phyloP scores from a whole-genome alignment of 345 rosid genomes.

The Carallia brachiata region DNA sequence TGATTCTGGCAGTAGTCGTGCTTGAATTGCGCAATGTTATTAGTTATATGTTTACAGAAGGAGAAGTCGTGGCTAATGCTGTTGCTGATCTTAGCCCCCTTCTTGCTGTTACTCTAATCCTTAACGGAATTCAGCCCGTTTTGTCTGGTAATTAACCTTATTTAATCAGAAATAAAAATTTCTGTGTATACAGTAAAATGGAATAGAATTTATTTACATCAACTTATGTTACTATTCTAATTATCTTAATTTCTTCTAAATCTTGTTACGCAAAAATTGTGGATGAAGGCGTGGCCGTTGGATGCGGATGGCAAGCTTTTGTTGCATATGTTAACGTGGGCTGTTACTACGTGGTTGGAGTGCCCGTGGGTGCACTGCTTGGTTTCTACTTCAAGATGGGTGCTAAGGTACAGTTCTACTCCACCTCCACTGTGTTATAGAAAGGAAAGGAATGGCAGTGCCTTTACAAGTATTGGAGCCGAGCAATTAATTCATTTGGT shows the following conservation, averaged over 20 bases:
- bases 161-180: not conserved
- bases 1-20: constrained; percentile 30
- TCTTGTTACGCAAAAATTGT: not conserved
- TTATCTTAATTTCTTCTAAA: no score
- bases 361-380: constrained; percentile 57
- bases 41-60: constrained; percentile 63
- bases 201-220: not conserved
- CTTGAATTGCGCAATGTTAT: constrained; percentile 43
- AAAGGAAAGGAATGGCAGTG: not conserved
- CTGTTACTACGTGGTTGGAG: constrained; percentile 61
- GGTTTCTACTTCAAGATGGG: constrained; percentile 63
- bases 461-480: not conserved
- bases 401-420: constrained; percentile 48
- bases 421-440: not conserved
- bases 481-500: not conserved
- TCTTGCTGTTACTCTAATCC: constrained; percentile 53
- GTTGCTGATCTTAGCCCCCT: constrained; percentile 70
- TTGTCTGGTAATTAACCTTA: constrained; percentile 45
- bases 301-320: constrained; percentile 79
- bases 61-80: constrained; percentile 54
- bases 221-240: not conserved
- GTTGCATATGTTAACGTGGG: constrained; percentile 73
- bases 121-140: constrained; percentile 76
- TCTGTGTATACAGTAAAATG: not conserved
- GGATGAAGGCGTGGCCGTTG: constrained; percentile 69